These are phyloP conservation scores for Discostella pseudostelligera DNA, from an alignment of 108 stramenopile genomes.

Conservation along the genomic window DNA sequence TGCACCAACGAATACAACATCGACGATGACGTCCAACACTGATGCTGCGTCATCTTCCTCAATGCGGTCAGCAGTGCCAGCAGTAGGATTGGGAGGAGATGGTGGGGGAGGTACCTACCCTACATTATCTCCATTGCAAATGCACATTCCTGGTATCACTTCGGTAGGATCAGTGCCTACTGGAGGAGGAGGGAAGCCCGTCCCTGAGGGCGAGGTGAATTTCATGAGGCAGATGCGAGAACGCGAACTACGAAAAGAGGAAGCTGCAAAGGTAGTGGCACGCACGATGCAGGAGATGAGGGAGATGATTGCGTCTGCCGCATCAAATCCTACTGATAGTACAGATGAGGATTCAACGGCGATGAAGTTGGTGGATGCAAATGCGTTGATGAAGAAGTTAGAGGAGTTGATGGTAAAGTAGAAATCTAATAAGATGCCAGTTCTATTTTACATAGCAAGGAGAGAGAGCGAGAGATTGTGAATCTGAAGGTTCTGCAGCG, in stretches of 20 bases:
- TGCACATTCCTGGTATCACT: constrained; percentile 21
- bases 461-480: too few relatives aligned
- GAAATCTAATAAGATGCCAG: too few relatives aligned
- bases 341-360: too few relatives aligned
- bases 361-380: constrained; percentile 2
- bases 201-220: constrained; percentile 28
- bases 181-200: neutral
- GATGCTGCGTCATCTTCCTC: neutral
- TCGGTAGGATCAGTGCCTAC: neutral
- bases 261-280: constrained; percentile 7
- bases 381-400: constrained; percentile 10
- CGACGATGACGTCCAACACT: neutral
- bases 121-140: constrained; percentile 29
- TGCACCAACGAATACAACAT: neutral
- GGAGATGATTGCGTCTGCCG: neutral
- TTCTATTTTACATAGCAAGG: too few relatives aligned
- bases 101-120: constrained; percentile 10
- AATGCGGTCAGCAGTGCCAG: neutral
- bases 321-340: too few relatives aligned
- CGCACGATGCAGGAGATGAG: constrained; percentile 20
- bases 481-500: too few relatives aligned
- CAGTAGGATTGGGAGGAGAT: constrained; percentile 3
- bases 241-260: constrained; percentile 37
- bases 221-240: constrained; percentile 36
- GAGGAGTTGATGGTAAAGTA: neutral